Evolutionary conservation across 192 early-diverging fungal genomes (phyloP).

Genomic region (Gaertneriomyces semiglobifer): DNA sequence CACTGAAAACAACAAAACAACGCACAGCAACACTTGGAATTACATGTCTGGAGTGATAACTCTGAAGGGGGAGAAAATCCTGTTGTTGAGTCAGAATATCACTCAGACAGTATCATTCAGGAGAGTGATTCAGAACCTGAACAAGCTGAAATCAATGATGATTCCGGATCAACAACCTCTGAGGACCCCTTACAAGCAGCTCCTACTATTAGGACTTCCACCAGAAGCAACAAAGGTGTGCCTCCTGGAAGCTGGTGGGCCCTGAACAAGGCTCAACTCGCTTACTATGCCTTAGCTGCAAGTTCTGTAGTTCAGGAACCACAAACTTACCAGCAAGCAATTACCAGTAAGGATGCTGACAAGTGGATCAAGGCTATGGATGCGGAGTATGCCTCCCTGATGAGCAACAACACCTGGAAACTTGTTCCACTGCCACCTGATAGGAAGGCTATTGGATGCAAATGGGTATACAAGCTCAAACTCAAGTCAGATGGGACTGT

Average conservation of each 20-base stretch:
- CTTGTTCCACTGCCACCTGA: not conserved
- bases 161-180: too few relatives aligned
- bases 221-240: too few relatives aligned
- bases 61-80: too few relatives aligned
- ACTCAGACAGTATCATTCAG: not conserved
- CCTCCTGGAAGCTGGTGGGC: too few relatives aligned
- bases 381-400: too few relatives aligned
- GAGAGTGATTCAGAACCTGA: not conserved
- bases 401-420: not conserved
- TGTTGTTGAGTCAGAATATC: not conserved
- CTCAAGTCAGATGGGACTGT: not conserved
- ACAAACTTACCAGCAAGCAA: not conserved
- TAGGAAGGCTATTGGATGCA: not conserved
- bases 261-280: too few relatives aligned
- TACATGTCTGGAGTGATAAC: too few relatives aligned
- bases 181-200: too few relatives aligned
- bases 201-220: too few relatives aligned
- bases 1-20: too few relatives aligned
- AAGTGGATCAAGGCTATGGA: not conserved
- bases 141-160: too few relatives aligned
- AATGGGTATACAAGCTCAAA: not conserved
- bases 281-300: not conserved
- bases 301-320: not conserved
- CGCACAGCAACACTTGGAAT: too few relatives aligned
- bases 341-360: not conserved